A percentile compares a stretch with the other conserved stretches of the same genome.
Conservation (phyloP, 495 filamentous ascomycete species). For the Podospora australis region DNA sequence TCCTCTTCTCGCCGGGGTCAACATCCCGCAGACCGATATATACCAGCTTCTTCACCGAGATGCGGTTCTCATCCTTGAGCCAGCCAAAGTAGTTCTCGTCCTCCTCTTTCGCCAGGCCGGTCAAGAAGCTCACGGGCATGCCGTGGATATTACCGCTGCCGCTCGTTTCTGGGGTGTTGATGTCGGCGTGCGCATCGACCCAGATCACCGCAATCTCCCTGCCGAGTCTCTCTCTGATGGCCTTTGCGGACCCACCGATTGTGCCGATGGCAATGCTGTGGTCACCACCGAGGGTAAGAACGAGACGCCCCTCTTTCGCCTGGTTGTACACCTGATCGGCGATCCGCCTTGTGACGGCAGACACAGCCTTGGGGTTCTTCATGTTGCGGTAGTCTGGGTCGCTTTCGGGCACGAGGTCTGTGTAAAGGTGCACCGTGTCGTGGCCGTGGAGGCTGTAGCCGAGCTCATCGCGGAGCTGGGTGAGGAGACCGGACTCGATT, state of each 20-base stretch:
- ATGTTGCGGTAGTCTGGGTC: slow-evolving; percentile 81
- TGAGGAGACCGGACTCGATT: slow-evolving; percentile 81
- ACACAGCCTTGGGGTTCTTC: slow-evolving; percentile 87
- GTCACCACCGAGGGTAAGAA: slow-evolving; percentile 91
- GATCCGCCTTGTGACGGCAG: slow-evolving; percentile 74
- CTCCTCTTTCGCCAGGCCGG: slow-evolving; percentile 70
- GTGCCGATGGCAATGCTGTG: slow-evolving; percentile 96
- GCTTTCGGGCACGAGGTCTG: slow-evolving; percentile 60
- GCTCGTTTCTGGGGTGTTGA: slow-evolving; percentile 90
- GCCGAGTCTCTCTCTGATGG: slow-evolving; percentile 72
- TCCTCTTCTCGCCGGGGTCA: slow-evolving; percentile 83
- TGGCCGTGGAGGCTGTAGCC: slow-evolving; percentile 84
- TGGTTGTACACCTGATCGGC: slow-evolving; percentile 82
- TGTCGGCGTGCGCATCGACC: slow-evolving; percentile 97
- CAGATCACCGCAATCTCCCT: slow-evolving; percentile 90
- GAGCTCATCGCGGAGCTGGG: slow-evolving; percentile 75
- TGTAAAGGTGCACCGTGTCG: slow-evolving; percentile 75
- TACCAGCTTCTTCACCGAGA: slow-evolving; percentile 78
- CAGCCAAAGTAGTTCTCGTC: slow-evolving; percentile 78
- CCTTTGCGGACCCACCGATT: slow-evolving; percentile 75
- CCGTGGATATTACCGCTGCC: slow-evolving; percentile 93
- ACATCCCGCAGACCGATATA: slow-evolving; percentile 96
- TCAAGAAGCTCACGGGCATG: slow-evolving; percentile 94
- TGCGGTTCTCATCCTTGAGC: slow-evolving; percentile 54
- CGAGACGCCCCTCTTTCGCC: slow-evolving; percentile 75